A percentile compares a stretch with the other conserved stretches of the same genome.
These are phyloP conservation scores for Sugiyamaella paludigena DNA, from an alignment of 1,139 yeast genomes.

Conservation along the genomic window DNA sequence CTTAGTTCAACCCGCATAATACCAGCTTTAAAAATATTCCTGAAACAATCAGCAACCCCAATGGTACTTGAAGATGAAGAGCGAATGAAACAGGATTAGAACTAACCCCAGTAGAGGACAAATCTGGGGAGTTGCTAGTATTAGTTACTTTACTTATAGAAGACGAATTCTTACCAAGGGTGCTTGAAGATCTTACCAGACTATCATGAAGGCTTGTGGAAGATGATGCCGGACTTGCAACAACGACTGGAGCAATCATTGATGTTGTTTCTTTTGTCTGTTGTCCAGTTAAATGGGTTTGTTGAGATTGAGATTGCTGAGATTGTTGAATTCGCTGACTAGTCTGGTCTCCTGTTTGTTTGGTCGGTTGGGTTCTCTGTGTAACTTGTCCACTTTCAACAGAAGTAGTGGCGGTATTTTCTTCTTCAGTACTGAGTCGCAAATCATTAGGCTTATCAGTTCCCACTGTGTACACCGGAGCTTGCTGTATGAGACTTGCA, in stretches of 20 bases:
- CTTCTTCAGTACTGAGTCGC: background rate
- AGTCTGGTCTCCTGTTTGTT: no score
- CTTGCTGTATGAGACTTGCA: constrained; percentile 21
- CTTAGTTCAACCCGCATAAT: no score
- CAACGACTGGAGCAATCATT: background rate
- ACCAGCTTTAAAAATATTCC: no score
- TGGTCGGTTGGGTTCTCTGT: no score
- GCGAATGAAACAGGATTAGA: background rate
- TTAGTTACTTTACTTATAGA: background rate
- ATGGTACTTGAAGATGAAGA: no score
- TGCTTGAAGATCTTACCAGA: no score
- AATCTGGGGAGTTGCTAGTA: background rate
- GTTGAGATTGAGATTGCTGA: constrained; percentile 8
- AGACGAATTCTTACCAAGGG: no score
- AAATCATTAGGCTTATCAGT: background rate
- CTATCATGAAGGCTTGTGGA: no score
- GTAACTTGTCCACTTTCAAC: no score
- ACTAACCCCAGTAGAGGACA: background rate
- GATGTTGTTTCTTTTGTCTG: background rate
- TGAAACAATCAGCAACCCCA: no score
- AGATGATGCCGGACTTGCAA: no score
- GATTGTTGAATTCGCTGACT: constrained; percentile 7
- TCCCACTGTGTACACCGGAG: constrained; percentile 17
- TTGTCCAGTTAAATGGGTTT: constrained; percentile 5
- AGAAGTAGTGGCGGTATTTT: background rate